Percentiles rank a stretch among this genome's conserved stretches.
Conservation (phyloP, 495 filamentous ascomycete species). For the Penicillium desertorum region DNA sequence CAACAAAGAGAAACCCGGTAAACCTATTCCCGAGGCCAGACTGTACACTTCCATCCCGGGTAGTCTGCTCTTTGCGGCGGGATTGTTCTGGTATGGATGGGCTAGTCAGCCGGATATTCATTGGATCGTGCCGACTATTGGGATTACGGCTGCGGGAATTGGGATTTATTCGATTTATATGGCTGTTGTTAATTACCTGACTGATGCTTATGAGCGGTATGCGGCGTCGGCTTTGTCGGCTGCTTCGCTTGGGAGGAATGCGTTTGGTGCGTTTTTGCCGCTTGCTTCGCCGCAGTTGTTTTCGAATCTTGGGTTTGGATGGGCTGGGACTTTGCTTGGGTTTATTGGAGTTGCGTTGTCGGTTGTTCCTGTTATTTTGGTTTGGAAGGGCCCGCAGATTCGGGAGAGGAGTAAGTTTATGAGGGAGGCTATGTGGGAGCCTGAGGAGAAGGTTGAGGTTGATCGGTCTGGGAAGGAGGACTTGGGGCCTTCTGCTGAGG, state of each 20-base stretch:
- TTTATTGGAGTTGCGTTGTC: constrained; percentile 41
- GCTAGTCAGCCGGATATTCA: constrained; percentile 30
- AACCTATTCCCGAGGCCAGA: constrained; percentile 41
- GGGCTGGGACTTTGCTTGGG: constrained; percentile 45
- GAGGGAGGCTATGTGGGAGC: constrained; percentile 33
- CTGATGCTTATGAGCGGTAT: constrained; percentile 47
- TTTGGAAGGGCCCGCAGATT: constrained; percentile 38
- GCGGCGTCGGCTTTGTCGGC: constrained; percentile 40
- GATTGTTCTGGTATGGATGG: constrained; percentile 49
- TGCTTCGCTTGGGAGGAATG: constrained; percentile 36
- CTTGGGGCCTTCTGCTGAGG: background rate
- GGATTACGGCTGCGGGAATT: constrained; percentile 35
- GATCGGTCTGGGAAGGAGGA: constrained; percentile 18
- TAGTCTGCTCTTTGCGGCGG: constrained; percentile 42
- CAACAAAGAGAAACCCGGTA: constrained; percentile 32
- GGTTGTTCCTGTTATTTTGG: constrained; percentile 39
- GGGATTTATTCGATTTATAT: constrained; percentile 49
- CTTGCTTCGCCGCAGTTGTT: constrained; percentile 43
- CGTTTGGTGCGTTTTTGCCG: constrained; percentile 38
- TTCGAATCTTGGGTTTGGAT: constrained; percentile 40
- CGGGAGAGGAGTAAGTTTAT: constrained; percentile 39
- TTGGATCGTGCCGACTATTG: constrained; percentile 44
- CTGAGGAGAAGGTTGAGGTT: constrained; percentile 19
- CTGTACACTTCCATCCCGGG: constrained; percentile 43
- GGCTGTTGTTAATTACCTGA: constrained; percentile 50